These are phyloP conservation scores for Toxicodendron radicans DNA, from an alignment of 345 rosid species.

Conservation along the genomic window DNA sequence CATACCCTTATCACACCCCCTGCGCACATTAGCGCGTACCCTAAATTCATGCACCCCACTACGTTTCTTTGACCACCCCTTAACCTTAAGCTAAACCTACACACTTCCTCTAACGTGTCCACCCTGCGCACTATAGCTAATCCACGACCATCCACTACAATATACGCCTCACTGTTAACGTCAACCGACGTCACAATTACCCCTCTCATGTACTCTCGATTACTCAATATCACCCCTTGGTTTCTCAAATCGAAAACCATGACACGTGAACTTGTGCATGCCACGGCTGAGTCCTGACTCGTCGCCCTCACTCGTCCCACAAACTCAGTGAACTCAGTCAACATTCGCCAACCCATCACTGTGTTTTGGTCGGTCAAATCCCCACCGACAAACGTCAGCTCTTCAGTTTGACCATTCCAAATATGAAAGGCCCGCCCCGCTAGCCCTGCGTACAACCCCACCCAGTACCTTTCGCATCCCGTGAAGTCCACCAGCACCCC, in stretches of 20 bases:
- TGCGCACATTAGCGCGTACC: slow-evolving; percentile 60
- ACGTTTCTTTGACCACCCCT: slow-evolving; percentile 23
- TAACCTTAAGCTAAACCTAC: slow-evolving; percentile 45
- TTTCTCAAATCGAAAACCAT: slow-evolving; percentile 58
- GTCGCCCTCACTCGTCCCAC: slow-evolving; percentile 71
- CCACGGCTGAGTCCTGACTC: slow-evolving; percentile 56
- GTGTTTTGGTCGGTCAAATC: slow-evolving; percentile 69
- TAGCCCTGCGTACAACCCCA: slow-evolving; percentile 81
- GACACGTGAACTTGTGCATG: slow-evolving; percentile 55
- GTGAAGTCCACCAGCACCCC: slow-evolving; percentile 83
- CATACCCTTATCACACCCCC: slow-evolving; percentile 67
- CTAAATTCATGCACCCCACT: slow-evolving; percentile 70
- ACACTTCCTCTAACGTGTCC: slow-evolving; percentile 39
- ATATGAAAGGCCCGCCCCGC: slow-evolving; percentile 77
- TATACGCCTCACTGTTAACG: slow-evolving; percentile 43
- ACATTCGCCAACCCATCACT: slow-evolving; percentile 71
- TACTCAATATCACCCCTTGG: slow-evolving; percentile 42
- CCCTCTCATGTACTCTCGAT: slow-evolving; percentile 41
- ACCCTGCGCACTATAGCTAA: slow-evolving; percentile 57
- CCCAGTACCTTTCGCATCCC: slow-evolving; percentile 81
- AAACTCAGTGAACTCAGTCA: slow-evolving; percentile 56
- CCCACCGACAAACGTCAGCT: slow-evolving; percentile 51
- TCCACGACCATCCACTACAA: slow-evolving; percentile 55
- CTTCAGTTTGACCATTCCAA: slow-evolving; percentile 64
- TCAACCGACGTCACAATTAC: slow-evolving; percentile 53